Base-by-base conservation (phyloP, 352 stramenopile species). In the Globisporangium acanthophoron region DNA sequence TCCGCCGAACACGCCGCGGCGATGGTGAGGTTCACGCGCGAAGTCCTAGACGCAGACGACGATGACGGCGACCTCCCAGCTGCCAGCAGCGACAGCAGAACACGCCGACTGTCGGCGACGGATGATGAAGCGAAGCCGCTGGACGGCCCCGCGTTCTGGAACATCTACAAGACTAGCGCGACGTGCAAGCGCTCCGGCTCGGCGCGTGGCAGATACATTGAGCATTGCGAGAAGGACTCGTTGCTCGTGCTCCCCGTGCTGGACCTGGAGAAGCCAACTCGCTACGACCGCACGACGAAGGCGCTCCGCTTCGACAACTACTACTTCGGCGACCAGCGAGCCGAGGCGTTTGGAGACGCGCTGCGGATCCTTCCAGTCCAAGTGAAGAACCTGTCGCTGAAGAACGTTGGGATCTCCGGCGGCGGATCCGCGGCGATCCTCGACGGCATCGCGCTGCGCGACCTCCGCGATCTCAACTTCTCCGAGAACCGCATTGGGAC, bases 261-360 rank as follows among this genome's bases (percentile, higher is more conserved):
- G 12, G 78, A 89, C 48, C 59, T 91, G 3, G 82, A 78, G 44
- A 62, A 70, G 24, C 47, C 71, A 7, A 70, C 56, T 1, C 68
- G 78, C 6, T 88, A 87, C 39, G 73, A 88, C 31, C 50, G 44
- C 29, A 56, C 57, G 18, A 69, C 56, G 0, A 76, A 79, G 39
- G 52, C 67, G 6, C 70, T 91, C 13, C 60, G 69, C 0, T 91
- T 82, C 44, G 74, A 84, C 62, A 88, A 91, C 57, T 91, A 89
- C 56, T 91, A 84, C 60, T 83, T 91, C 52, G 78, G 81, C 8
- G 78, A 89, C 55, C 72, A 83, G 46, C 74, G 78, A 1, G 78
- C 81, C 1, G 73, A 88, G 33, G 78, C 81, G 0, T 66, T 91
- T 31, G 81, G 81, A 1, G 64, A 80, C 29, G 76, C 81, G 6